Conservation (phyloP, 2,329 filamentous ascomycete genomes). For the Nemania diffusa region DNA sequence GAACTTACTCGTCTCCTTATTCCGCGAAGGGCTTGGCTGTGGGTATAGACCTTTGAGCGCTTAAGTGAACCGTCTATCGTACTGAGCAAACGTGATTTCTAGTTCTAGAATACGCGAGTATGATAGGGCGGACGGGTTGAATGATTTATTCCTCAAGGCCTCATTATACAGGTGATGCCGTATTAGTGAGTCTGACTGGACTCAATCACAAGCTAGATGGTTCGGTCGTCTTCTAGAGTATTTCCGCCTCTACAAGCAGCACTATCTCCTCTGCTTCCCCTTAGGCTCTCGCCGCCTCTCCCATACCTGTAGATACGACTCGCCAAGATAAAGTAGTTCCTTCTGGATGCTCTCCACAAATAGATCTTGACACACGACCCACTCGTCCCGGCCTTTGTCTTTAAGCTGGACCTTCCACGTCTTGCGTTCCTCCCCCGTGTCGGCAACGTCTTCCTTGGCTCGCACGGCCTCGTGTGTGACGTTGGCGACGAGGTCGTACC, state of each 20-base stretch:
- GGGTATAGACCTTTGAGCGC: background rate
- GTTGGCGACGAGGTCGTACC: constrained; percentile 96
- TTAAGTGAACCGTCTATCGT: constrained; percentile 2
- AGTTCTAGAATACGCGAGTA: background rate
- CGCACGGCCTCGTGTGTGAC: constrained; percentile 87
- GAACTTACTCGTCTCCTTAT: no score
- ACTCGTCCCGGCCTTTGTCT: constrained; percentile 83
- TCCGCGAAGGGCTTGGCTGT: constrained; percentile 8
- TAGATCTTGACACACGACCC: constrained; percentile 93
- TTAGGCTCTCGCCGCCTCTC: constrained; percentile 75
- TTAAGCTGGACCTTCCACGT: constrained; percentile 94
- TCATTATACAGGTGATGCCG: constrained; percentile 28
- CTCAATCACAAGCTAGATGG: constrained; percentile 1
- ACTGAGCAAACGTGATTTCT: background rate
- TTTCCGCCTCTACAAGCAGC: constrained; percentile 1
- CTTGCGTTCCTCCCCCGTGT: constrained; percentile 85
- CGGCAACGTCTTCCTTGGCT: constrained; percentile 83
- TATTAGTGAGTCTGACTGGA: constrained; percentile 11
- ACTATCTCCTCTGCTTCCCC: constrained; percentile 53
- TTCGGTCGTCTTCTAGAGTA: background rate
- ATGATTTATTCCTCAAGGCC: background rate
- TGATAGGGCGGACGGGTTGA: background rate
- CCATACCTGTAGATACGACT: constrained; percentile 97
- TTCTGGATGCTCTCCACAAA: constrained; percentile 90
- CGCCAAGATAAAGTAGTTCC: constrained; percentile 90